Percentiles rank a stretch among this genome's conserved stretches.
Evolutionary conservation across 805 yeast species (phyloP).

Genomic region (Suhomyces emberorum): DNA sequence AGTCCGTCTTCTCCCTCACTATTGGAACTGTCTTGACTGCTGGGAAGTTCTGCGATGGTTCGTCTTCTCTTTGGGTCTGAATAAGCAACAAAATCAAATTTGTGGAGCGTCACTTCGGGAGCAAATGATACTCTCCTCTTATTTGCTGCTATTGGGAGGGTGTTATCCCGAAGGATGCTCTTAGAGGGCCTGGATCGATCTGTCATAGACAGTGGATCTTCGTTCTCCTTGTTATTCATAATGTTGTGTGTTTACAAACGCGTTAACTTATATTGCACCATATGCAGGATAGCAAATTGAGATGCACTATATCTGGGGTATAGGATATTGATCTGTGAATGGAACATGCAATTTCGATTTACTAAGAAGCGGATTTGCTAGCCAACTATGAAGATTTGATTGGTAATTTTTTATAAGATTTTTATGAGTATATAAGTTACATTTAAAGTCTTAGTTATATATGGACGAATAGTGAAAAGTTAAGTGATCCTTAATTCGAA

Average conservation of each 20-base stretch:
- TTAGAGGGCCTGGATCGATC: slow-evolving; percentile 12
- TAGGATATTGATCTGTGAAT: no score
- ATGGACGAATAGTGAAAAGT: no score
- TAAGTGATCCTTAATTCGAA: no score
- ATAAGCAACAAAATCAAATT: slow-evolving; percentile 40
- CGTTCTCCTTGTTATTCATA: slow-evolving; percentile 2
- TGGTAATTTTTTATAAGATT: no score
- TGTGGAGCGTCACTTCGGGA: slow-evolving; percentile 66
- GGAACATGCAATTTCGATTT: no score
- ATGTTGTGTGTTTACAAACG: neutral
- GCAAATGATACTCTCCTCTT: slow-evolving; percentile 72
- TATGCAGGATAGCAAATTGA: no score
- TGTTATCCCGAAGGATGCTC: slow-evolving; percentile 23
- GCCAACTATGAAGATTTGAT: no score
- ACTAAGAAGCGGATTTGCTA: no score
- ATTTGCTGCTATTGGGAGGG: slow-evolving; percentile 17
- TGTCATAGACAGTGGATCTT: slow-evolving; percentile 3
- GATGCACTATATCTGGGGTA: no score
- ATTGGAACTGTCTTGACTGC: neutral
- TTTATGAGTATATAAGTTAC: no score
- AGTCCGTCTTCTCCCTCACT: neutral
- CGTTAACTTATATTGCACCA: no score
- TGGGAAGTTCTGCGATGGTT: slow-evolving; percentile 23
- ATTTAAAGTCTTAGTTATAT: no score
- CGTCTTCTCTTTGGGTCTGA: slow-evolving; percentile 20